phyloP scores from a whole-genome alignment of 2,329 filamentous ascomycete species.

The Aspergillus puulaauensis region DNA sequence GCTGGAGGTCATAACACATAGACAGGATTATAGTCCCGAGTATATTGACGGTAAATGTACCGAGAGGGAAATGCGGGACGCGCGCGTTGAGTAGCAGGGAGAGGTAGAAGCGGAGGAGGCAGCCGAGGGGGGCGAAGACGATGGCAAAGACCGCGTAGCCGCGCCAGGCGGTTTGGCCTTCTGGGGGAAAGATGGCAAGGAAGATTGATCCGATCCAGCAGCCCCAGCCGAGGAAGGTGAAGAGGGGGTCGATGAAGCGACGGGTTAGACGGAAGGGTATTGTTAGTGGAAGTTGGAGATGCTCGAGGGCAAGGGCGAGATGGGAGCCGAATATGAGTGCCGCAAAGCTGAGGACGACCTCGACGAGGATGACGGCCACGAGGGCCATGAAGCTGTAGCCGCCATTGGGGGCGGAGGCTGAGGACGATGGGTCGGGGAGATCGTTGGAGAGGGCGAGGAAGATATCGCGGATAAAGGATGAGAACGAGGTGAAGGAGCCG shows the following conservation, averaged over 20 bases:
- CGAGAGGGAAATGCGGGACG: slow-evolving; percentile 70
- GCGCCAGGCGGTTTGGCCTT: slow-evolving; percentile 65
- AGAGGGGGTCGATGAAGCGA: slow-evolving; percentile 61
- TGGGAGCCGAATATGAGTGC: slow-evolving; percentile 74
- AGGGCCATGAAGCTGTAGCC: slow-evolving; percentile 84
- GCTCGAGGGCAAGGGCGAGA: slow-evolving; percentile 63
- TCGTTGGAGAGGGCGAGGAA: slow-evolving; percentile 80
- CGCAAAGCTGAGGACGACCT: slow-evolving; percentile 67
- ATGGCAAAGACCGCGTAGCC: slow-evolving; percentile 72
- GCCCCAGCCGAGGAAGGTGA: slow-evolving; percentile 66
- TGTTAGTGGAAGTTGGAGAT: slow-evolving; percentile 56
- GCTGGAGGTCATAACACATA: slow-evolving; percentile 77
- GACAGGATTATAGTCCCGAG: slow-evolving; percentile 72
- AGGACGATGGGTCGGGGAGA: slow-evolving; percentile 55
- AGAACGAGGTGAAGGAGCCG: slow-evolving; percentile 88
- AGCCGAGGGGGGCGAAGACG: slow-evolving; percentile 80
- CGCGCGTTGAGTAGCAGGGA: slow-evolving; percentile 70
- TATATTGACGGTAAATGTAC: slow-evolving; percentile 82
- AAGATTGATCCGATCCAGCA: slow-evolving; percentile 77
- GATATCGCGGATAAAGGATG: slow-evolving; percentile 75
- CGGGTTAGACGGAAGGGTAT: slow-evolving; percentile 60
- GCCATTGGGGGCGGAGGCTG: slow-evolving; percentile 56
- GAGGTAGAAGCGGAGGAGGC: slow-evolving; percentile 70
- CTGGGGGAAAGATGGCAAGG: slow-evolving; percentile 69
- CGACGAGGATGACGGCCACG: slow-evolving; percentile 71